A percentile compares a stretch with the other conserved stretches of the same genome.
phyloP scores from a whole-genome alignment of 2,329 filamentous ascomycete genomes.

The Sarocladium brachiariae region DNA sequence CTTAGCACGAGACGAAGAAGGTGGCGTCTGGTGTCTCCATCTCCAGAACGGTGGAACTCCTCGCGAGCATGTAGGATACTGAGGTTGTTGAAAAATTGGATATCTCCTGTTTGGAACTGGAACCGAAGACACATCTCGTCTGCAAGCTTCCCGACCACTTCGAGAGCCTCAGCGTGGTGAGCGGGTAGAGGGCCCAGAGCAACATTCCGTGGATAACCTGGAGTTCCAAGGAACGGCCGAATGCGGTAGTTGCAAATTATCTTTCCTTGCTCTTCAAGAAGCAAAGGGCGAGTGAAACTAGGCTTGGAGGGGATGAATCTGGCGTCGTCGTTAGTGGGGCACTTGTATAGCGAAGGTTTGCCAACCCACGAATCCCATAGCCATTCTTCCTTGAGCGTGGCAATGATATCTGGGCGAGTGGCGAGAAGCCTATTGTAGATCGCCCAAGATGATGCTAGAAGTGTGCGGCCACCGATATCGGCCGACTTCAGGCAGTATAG shows the following conservation, averaged over 20 bases:
- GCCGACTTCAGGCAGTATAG: conserved; percentile 49
- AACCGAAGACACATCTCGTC: conserved; percentile 38
- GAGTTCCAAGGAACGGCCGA: conserved; percentile 3
- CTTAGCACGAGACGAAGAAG: conserved; percentile 44
- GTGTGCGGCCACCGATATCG: conserved; percentile 48
- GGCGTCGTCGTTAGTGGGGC: not conserved
- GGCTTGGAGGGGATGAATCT: conserved; percentile 1
- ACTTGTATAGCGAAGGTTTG: not conserved
- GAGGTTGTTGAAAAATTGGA: conserved; percentile 50
- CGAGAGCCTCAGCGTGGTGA: conserved; percentile 42
- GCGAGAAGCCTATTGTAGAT: conserved; percentile 57
- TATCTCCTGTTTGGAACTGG: conserved; percentile 43
- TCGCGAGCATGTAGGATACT: conserved; percentile 46
- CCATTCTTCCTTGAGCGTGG: conserved; percentile 47
- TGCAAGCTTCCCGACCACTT: conserved; percentile 42
- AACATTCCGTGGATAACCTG: conserved; percentile 1
- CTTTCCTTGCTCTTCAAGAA: conserved; percentile 1
- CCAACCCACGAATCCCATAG: conserved; percentile 1
- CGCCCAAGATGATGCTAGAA: conserved; percentile 48
- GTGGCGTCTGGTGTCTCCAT: conserved; percentile 32
- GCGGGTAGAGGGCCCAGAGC: not conserved
- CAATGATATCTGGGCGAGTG: conserved; percentile 52
- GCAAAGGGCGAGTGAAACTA: conserved; percentile 3
- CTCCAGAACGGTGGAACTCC: conserved; percentile 27
- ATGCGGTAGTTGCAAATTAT: conserved; percentile 8